Conservation (phyloP, 148 eudicot species). For the Rhododendron molle region DNA sequence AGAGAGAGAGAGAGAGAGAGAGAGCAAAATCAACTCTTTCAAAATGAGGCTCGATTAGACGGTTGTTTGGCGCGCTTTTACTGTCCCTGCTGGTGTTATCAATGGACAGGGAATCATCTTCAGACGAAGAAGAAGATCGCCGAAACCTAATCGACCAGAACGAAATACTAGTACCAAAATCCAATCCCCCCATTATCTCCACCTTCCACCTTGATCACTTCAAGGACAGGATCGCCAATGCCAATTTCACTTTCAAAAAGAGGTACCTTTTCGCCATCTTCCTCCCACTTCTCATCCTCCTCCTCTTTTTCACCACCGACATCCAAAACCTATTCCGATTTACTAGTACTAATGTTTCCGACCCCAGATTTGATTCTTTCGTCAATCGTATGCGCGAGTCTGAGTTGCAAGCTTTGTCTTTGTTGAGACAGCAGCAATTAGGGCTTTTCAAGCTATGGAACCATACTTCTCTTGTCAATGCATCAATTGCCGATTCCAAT, state of each 20-base stretch:
- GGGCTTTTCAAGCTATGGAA: slow-evolving; percentile 58
- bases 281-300: slow-evolving; percentile 41
- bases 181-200: slow-evolving; percentile 24
- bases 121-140: slow-evolving; percentile 71
- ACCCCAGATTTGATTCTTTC: slow-evolving; percentile 16
- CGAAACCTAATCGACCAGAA: slow-evolving; percentile 40
- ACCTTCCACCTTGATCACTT: slow-evolving; percentile 39
- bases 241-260: slow-evolving; percentile 33
- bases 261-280: slow-evolving; percentile 50
- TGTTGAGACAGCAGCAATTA: slow-evolving; percentile 59
- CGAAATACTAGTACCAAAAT: slow-evolving; percentile 5
- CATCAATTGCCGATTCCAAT: neutral
- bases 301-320: slow-evolving; percentile 49
- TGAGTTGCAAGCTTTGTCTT: slow-evolving; percentile 50
- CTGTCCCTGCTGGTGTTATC: neutral
- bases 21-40: neutral
- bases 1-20: no score
- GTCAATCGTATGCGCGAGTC: slow-evolving; percentile 61
- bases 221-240: neutral
- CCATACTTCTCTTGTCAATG: slow-evolving; percentile 16
- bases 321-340: slow-evolving; percentile 24
- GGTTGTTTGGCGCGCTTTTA: neutral
- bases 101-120: slow-evolving; percentile 36
- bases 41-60: neutral
- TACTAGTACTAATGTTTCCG: slow-evolving; percentile 15